These are phyloP conservation scores for Podaxis sp. DNA, from an alignment of 768 basidiomycete species.

Conservation along the genomic window DNA sequence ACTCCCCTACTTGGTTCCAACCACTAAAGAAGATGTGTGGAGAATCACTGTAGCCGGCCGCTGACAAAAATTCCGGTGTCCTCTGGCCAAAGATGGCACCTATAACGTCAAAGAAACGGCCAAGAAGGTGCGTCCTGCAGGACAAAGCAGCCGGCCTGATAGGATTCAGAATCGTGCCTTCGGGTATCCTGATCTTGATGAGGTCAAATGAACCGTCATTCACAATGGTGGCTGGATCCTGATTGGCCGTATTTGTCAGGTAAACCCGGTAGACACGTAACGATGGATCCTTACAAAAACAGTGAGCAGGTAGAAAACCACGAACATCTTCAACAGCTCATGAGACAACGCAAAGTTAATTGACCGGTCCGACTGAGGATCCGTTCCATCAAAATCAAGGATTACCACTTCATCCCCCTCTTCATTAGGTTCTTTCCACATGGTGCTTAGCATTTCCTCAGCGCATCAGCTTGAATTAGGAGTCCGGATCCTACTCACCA, in stretches of 20 bases:
- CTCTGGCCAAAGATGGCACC: conserved; percentile 28
- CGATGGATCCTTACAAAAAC: conserved; percentile 21
- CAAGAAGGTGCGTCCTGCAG: conserved; percentile 29
- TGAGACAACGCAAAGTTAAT: conserved; percentile 25
- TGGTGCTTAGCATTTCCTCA: conserved; percentile 18
- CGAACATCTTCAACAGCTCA: conserved; percentile 26
- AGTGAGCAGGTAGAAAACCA: conserved; percentile 27
- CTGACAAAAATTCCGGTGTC: conserved; percentile 27
- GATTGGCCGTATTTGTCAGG: no score
- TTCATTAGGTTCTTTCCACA: conserved; percentile 25
- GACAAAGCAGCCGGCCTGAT: conserved; percentile 29
- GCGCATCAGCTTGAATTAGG: neutral
- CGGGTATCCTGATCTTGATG: conserved; percentile 27
- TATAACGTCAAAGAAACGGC: conserved; percentile 28
- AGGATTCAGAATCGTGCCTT: conserved; percentile 29
- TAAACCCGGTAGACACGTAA: neutral
- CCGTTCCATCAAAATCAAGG: conserved; percentile 31
- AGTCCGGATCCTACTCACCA: conserved; percentile 11
- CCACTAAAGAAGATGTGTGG: conserved; percentile 32
- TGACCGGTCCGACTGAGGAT: conserved; percentile 24
- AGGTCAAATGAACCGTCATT: conserved; percentile 32
- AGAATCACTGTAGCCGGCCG: conserved; percentile 29
- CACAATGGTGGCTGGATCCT: conserved; percentile 28
- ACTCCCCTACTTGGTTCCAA: conserved; percentile 25
- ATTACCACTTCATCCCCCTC: conserved; percentile 23